Evolutionary conservation across 2,329 filamentous ascomycete genomes (phyloP), one percentile per base, ranked within the genome.

Genomic region (Cladosporium sp.): DNA sequence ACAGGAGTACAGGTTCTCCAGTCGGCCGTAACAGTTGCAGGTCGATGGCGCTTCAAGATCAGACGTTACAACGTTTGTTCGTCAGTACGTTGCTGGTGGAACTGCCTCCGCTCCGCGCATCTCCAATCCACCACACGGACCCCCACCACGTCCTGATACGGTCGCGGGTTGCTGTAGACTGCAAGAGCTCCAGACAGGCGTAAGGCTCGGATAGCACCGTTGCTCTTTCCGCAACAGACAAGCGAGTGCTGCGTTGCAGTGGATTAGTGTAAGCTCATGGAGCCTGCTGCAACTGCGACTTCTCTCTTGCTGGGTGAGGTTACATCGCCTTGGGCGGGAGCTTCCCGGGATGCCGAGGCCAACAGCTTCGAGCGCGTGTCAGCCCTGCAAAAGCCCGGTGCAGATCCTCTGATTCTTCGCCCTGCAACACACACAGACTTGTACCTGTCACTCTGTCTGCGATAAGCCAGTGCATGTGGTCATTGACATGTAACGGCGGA

Each of bases 261-360:
- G 51, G 45, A 53, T 49, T 42, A 41, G 30, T 25, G 42, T 41
- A 30, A 40, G 51, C 20, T 40, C 32, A 40, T 29, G n/a, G 32
- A 35, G 15, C 15, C 49, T 39, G 39, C 30, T 22, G 18, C 29
- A 32, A 38, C 35, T 51, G 50, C 54, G 55, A 57, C 55, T 51
- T 57, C 41, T 45, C 38, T 30, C 50, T 20, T 32, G 38, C 42
- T 16, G 29, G n/a, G 22, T 40, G 45, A 48, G 45, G 45, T 48
- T 48, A 36, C 45, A 48, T 48, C 36, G 15, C 15, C n/a, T n/a
- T n/a, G 22, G 22, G n/a, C 32, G 32, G 32, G 32, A 32, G 30
- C 30, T 35, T 1, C 32, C 43, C n/a, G n/a, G n/a, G 35, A 25
- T 39, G 45, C 45, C 45, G 45, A 40, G 27, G 45, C 36, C 36